phyloP scores from a whole-genome alignment of 2,329 filamentous ascomycete genomes.

The Pleomassaria siparia region DNA sequence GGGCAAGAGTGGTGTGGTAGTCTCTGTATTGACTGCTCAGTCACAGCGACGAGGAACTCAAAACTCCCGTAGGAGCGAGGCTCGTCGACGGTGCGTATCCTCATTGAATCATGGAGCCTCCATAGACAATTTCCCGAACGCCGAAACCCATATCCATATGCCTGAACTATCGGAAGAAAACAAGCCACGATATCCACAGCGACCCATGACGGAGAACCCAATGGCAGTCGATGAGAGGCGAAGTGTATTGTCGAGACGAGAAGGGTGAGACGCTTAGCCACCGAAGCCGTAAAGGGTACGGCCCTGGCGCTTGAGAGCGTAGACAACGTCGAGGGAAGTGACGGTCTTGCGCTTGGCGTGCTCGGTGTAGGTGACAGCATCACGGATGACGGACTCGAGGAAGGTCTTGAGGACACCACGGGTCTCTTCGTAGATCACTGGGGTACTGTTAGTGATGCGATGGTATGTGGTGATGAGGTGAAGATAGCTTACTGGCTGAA shows the following conservation, averaged over 20 bases:
- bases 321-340: slow-evolving; percentile 66
- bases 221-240: slow-evolving; percentile 11
- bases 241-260: slow-evolving; percentile 13
- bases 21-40: slow-evolving; percentile 33
- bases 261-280: slow-evolving; percentile 61
- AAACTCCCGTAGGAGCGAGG: background rate
- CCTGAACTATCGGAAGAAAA: slow-evolving; percentile 27
- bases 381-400: slow-evolving; percentile 75
- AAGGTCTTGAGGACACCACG: slow-evolving; percentile 77
- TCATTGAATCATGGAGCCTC: slow-evolving; percentile 31
- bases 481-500: slow-evolving; percentile 48
- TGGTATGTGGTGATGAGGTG: slow-evolving; percentile 1
- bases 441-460: slow-evolving; percentile 25
- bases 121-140: slow-evolving; percentile 31
- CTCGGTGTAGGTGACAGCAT: slow-evolving; percentile 77
- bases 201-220: slow-evolving; percentile 16
- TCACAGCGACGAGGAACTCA: slow-evolving; percentile 16
- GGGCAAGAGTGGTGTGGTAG: background rate
- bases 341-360: slow-evolving; percentile 82
- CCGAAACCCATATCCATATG: slow-evolving; percentile 20
- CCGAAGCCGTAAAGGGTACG: slow-evolving; percentile 84
- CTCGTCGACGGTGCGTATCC: slow-evolving; percentile 6
- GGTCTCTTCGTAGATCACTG: slow-evolving; percentile 78
- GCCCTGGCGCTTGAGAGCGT: slow-evolving; percentile 65
- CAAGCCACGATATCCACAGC: slow-evolving; percentile 20